Percentiles rank a stretch among this genome's conserved stretches.
phyloP scores from a whole-genome alignment of 2,329 filamentous ascomycete species.

The Aspergillus sp. region DNA sequence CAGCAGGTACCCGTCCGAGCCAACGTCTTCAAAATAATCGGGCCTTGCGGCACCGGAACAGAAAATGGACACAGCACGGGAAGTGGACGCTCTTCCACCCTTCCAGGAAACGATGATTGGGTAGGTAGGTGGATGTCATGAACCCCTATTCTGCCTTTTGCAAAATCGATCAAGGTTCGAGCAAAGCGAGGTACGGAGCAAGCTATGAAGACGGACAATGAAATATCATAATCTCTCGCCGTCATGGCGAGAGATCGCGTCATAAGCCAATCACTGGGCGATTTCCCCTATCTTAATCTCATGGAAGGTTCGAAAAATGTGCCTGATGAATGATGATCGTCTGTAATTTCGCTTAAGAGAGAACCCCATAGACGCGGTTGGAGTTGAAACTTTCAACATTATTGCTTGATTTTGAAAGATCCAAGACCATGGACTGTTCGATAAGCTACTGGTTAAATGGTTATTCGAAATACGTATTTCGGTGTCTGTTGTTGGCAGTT shows the following conservation, averaged over 20 bases:
- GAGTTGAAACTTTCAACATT: neutral
- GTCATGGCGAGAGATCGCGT: constrained; percentile 7
- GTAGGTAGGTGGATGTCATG: neutral
- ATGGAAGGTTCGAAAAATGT: neutral
- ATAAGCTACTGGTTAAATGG: too few species aligned
- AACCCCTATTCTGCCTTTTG: neutral
- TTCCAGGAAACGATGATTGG: neutral
- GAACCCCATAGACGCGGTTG: neutral
- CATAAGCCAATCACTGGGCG: neutral
- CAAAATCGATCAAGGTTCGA: neutral
- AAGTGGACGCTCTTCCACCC: too few species aligned
- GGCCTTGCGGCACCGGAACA: too few species aligned
- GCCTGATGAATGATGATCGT: neutral
- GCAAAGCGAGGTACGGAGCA: neutral
- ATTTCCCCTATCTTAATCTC: neutral
- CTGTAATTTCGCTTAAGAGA: neutral
- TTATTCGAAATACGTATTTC: too few species aligned
- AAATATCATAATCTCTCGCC: neutral
- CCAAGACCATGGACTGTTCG: neutral
- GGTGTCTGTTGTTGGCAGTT: too few species aligned
- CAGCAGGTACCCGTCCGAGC: too few species aligned
- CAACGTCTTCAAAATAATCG: too few species aligned
- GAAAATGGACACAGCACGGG: too few species aligned
- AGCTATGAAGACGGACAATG: neutral
- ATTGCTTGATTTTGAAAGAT: neutral